Evolutionary conservation across 2,329 filamentous ascomycete species (phyloP).

Genomic region (Clarireedia sp.): DNA sequence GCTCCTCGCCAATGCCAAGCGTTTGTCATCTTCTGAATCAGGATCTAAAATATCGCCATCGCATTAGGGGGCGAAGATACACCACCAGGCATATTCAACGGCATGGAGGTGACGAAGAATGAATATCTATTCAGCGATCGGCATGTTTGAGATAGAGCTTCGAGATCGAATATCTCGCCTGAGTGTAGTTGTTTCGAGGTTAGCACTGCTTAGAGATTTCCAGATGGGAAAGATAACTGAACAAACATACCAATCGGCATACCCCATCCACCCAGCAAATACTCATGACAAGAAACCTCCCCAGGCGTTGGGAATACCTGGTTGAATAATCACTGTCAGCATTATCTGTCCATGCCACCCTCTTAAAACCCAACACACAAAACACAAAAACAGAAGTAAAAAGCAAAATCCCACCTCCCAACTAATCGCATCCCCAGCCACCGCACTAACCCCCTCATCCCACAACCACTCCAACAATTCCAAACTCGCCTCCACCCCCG

Average conservation of each 20-base stretch:
- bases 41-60: slow-evolving; percentile 14
- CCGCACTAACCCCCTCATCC: not conserved
- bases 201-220: not conserved
- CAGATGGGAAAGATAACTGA: not conserved
- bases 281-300: slow-evolving; percentile 3
- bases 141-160: slow-evolving; percentile 35
- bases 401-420: not conserved
- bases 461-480: slow-evolving; percentile 4
- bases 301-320: not conserved
- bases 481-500: slow-evolving; percentile 1
- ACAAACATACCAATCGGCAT: slow-evolving; percentile 18
- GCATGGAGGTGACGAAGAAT: slow-evolving; percentile 54
- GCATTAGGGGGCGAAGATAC: slow-evolving; percentile 26
- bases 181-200: not conserved
- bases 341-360: not conserved
- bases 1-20: not conserved
- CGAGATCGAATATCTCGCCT: slow-evolving; percentile 32
- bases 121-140: slow-evolving; percentile 44
- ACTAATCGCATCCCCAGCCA: slow-evolving; percentile 3
- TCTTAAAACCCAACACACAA: not conserved
- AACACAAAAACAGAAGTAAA: not conserved
- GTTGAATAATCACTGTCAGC: not conserved
- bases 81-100: slow-evolving; percentile 38
- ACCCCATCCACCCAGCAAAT: slow-evolving; percentile 1
- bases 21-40: not conserved